These are phyloP conservation scores for Ogataea glucozyma DNA, from an alignment of 805 yeast species.

Conservation along the genomic window DNA sequence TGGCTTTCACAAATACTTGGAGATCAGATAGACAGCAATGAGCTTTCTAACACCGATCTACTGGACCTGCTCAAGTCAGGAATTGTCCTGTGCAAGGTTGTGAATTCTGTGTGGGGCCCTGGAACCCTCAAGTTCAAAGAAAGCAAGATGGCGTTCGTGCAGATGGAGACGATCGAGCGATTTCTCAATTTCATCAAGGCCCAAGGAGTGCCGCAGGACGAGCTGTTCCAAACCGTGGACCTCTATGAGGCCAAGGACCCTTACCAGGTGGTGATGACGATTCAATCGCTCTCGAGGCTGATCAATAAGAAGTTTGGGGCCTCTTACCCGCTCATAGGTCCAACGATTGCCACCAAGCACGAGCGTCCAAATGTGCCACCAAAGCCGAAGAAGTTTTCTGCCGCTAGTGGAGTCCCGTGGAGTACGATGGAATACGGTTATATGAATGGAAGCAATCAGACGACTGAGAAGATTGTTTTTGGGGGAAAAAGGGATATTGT, in stretches of 20 bases:
- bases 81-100: constrained; percentile 48
- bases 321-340: constrained; percentile 55
- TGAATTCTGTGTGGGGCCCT: constrained; percentile 42
- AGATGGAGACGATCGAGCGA: constrained; percentile 83
- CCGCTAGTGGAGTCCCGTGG: constrained; percentile 44
- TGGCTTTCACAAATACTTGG: constrained; percentile 54
- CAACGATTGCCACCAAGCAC: constrained; percentile 49
- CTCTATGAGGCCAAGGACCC: constrained; percentile 74
- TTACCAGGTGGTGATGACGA: constrained; percentile 71
- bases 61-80: constrained; percentile 65
- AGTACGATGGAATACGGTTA: constrained; percentile 61
- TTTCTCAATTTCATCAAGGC: constrained; percentile 62
- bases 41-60: constrained; percentile 40
- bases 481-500: constrained; percentile 52
- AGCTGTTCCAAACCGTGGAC: constrained; percentile 76
- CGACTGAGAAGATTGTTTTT: constrained; percentile 53
- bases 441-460: constrained; percentile 57
- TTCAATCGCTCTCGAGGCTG: constrained; percentile 71
- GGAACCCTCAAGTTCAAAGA: constrained; percentile 49
- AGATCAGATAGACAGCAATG: constrained; percentile 26
- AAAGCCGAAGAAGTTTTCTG: constrained; percentile 51
- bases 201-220: constrained; percentile 78
- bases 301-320: constrained; percentile 56
- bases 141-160: constrained; percentile 72
- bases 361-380: constrained; percentile 53